phyloP scores from a whole-genome alignment of 176 grass and related monocot genomes.

The Chrysopogon serrulatus region DNA sequence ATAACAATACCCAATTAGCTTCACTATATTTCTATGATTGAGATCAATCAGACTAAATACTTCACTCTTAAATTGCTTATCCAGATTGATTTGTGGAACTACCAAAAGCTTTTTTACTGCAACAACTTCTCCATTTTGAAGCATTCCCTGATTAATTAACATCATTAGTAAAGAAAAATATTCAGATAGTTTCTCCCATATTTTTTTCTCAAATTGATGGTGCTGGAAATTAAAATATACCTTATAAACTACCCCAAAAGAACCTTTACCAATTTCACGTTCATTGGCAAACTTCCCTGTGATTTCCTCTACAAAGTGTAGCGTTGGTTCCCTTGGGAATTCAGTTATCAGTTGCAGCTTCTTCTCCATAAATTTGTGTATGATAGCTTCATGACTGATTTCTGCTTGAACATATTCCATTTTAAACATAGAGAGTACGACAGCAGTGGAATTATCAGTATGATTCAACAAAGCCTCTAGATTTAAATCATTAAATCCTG shows the following conservation, averaged over 20 bases:
- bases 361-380: background rate
- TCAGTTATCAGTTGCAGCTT: background rate
- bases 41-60: background rate
- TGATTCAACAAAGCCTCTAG: background rate
- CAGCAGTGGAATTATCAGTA: background rate
- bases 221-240: background rate
- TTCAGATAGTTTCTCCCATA: background rate
- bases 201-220: background rate
- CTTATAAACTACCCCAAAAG: conserved; percentile 32
- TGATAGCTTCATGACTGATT: background rate
- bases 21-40: conserved; percentile 14
- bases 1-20: conserved; percentile 18
- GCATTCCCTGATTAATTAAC: conserved; percentile 1
- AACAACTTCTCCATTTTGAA: background rate
- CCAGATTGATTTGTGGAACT: background rate
- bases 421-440: background rate
- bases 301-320: background rate
- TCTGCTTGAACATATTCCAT: background rate
- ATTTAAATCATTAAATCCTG: background rate
- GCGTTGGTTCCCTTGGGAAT: background rate
- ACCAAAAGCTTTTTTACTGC: conserved; percentile 20
- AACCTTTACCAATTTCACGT: background rate
- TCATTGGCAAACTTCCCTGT: background rate
- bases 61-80: conserved; percentile 16
- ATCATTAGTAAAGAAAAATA: background rate